phyloP scores from a whole-genome alignment of 169 alveolate species.

The Amoebophrya sp. region DNA sequence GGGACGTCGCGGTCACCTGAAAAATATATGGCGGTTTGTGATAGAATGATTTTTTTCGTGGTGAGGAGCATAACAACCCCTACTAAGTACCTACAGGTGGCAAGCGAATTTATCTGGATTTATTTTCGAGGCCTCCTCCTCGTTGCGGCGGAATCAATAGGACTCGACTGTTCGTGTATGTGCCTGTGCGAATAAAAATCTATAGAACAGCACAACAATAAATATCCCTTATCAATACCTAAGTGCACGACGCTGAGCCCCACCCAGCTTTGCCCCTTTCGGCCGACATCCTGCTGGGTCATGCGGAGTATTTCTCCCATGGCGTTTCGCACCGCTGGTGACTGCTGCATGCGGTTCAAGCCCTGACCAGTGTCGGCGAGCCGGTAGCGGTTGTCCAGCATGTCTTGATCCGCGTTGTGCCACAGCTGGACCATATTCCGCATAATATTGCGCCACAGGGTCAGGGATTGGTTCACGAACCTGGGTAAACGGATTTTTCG shows the following conservation, averaged over 20 bases:
- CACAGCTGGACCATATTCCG: conserved; percentile 66
- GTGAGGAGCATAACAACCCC: too few relatives aligned
- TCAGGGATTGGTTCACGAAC: conserved; percentile 67
- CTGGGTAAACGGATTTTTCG: too few relatives aligned
- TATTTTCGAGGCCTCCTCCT: too few relatives aligned
- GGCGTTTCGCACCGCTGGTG: conserved; percentile 57
- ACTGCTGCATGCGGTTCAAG: conserved; percentile 56
- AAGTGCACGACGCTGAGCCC: conserved; percentile 74
- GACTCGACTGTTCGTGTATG: too few relatives aligned
- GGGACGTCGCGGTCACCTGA: conserved; percentile 74
- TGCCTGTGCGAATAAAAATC: too few relatives aligned
- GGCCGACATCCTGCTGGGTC: conserved; percentile 56
- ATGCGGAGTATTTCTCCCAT: conserved; percentile 61
- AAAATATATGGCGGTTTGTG: too few relatives aligned
- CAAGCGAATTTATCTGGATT: too few relatives aligned
- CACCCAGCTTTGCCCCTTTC: conserved; percentile 67
- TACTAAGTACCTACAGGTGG: too few relatives aligned
- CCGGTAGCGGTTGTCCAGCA: conserved; percentile 64
- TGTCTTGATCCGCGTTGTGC: conserved; percentile 73
- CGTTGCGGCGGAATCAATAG: too few relatives aligned
- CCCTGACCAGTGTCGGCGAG: conserved; percentile 79
- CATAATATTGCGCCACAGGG: conserved; percentile 72
- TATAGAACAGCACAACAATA: too few relatives aligned
- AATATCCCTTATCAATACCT: conserved; percentile 47
- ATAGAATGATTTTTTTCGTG: too few relatives aligned